Base-by-base conservation (phyloP, 192 early-diverging fungal species). In the Entomortierella chlamydospora region DNA sequence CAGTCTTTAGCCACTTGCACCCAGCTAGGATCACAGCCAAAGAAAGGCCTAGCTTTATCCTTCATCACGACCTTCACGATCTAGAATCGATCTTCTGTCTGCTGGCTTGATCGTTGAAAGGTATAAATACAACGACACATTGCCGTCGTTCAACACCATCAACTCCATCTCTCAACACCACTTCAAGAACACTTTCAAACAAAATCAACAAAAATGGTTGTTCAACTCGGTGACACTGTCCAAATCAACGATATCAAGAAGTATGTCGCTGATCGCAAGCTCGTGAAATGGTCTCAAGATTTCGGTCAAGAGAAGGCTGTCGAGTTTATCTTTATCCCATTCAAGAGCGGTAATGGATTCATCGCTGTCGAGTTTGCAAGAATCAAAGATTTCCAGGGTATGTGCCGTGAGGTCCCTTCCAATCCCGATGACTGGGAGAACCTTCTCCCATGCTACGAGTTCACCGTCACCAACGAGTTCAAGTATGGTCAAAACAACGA, bases 401-500 rank as follows among this genome's bases (percentile, higher is more conserved):
- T 41, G 25, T 67, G 64, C n/a, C 28, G 51, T 51, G 20, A 37
- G 57, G 39, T 59, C 34, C 57, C 57, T 59, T 31, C 57, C 34
- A 41, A 59, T 31, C 12, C 12, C 26, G 34, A 59, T 41, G 57
- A 41, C 34, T 59, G 57, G 57, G 57, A 34, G 1, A 59, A 59
- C 30, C 22, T 50, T 22, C n/a, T 28, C 25, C 37, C 31, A 25
- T 56, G 52, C 15, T 56, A 56, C 28, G 53, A 67, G 43, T 37
- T 67, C 64, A 56, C 30, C 25, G 54, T 67, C 11, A 53, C 34
- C 42, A 31, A 56, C 1, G 41, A 53, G 42, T 67, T 67, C 64
- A 67, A 67, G 64, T 67, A 67, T 41, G 64, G 64, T 67, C 64
- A 67, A 15, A 67, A 67, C 53, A 67, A 67, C 53, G 53, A 67